Evolutionary conservation across 1,284 basidiomycete genomes (phyloP).

Genomic region (Sphaerobolus stellatus): DNA sequence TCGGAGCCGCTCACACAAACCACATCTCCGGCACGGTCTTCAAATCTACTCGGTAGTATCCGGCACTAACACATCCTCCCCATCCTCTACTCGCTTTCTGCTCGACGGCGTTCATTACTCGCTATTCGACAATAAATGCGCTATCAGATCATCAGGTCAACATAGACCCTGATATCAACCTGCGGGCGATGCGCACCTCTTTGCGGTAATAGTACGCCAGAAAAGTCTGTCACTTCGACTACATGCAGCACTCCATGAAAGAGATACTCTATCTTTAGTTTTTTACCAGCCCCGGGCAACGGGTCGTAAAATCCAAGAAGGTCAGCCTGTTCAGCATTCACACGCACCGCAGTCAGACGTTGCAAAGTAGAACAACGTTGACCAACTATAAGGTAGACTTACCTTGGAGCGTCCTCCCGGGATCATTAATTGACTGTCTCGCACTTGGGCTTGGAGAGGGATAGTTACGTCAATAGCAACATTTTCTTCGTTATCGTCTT

Average conservation of each 20-base stretch:
- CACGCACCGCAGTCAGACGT: constrained; percentile 21
- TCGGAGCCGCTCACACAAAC: not conserved
- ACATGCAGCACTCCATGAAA: constrained; percentile 78
- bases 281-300: constrained; percentile 64
- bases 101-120: too few species aligned
- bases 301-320: constrained; percentile 78
- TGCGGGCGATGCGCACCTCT: constrained; percentile 49
- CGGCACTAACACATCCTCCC: too few species aligned
- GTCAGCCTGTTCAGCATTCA: constrained; percentile 45
- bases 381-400: constrained; percentile 21
- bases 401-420: constrained; percentile 64
- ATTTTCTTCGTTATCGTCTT: constrained; percentile 49
- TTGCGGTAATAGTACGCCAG: constrained; percentile 73
- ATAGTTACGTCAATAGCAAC: constrained; percentile 74
- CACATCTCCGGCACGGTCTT: not conserved
- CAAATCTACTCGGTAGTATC: too few species aligned
- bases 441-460: constrained; percentile 80
- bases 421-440: constrained; percentile 76
- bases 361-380: constrained; percentile 48
- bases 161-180: not conserved
- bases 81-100: too few species aligned
- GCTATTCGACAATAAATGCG: too few species aligned
- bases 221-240: constrained; percentile 70
- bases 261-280: constrained; percentile 69
- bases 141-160: not conserved